Evolutionary conservation across 495 filamentous ascomycete species (phyloP), one percentile per base, ranked within the genome.

Genomic region (Barbatosphaeria neglecta): DNA sequence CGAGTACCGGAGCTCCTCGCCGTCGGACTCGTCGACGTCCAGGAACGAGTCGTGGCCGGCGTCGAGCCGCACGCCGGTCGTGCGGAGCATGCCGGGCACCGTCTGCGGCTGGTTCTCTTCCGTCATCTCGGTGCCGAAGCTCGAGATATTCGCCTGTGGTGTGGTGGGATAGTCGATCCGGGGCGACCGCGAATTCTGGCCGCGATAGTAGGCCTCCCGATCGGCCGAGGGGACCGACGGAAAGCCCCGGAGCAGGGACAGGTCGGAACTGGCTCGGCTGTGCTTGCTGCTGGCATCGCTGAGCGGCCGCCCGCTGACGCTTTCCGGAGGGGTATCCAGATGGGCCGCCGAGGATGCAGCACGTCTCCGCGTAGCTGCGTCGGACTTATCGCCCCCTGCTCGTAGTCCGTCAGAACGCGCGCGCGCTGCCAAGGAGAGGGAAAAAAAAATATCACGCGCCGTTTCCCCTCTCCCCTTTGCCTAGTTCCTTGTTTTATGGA

Each of bases 251-350:
- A 74, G 51, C 25, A 74, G 57, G n/a, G 76, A 76, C 46, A 78
- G 71, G 53, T 82, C 79, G 41, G 79, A 82, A 55, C 79, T 82
- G 25, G 79, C 78, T 28, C 78, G 76, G 58, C 76, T 81, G 57
- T 83, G 76, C 50, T 61, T 65, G 44, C 69, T 76, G 54, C 67
- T 71, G 40, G 71, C 62, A 51, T 75, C 67, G 45, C 73, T 76
- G 35, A 73, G 54, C 13, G 75, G 73, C 27, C 73, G 64, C 13
- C 65, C 57, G 44, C 63, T 65, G 28, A 54, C 43, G 8, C 56
- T 45, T 20, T 77, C 74, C 23, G 59, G 47, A 33, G 67, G 69
- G 4, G 68, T 59, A 52, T 78, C 74, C 20, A 78, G 66, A 50
- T 74, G 69, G 16, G 72, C 65, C 15, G 69, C 66, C 24, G 75